Base-by-base conservation (phyloP, 768 basidiomycete genomes). In the Kwoniella sp. region DNA sequence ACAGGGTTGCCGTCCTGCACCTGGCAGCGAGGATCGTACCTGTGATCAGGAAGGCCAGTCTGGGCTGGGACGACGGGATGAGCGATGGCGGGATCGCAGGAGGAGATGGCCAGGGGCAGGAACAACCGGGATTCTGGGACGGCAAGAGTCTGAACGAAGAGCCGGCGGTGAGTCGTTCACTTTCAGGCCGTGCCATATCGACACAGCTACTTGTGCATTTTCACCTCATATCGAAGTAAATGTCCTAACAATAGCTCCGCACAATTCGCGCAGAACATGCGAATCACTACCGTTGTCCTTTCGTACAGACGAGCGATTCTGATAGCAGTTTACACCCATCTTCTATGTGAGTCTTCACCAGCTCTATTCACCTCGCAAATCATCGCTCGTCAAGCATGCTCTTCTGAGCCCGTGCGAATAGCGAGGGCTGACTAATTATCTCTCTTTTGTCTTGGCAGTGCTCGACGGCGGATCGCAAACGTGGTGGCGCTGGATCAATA, bases 291-390 rank as follows among this genome's bases (percentile, higher is more conserved):
- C 1, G 67, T 81, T n/a, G 68, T 82, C 4, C 58, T 82, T n/a
- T 68, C 72, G 0, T 82, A 82, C 62, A 67, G 80, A 4, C 63
- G 75, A 38, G 76, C 79, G 20, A 81, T 82, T 57, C 69, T 82
- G 25, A 81, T 80, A 60, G 72, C 81, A 1, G 79, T 81, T 5
- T 82, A 82, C 56, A 82, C 81, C 2, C 81, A 82, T 71, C 63
- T 81, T 0, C 69, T 82, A 3, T 65, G 79, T 79, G 60, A 68
- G 79, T 76, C n/a, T 20, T 20, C n/a, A n/a, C n/a, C n/a, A n/a
- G n/a, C n/a, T n/a, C n/a, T n/a, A 5, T 55, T 23, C 7, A 7
- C 12, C 28, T 37, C 15, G n/a, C 1, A 25, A 5, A 23, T 34
- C n/a, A n/a, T n/a, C n/a, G n/a, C n/a, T n/a, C n/a, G 53, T 30